Evolutionary conservation across 805 yeast genomes (phyloP), one percentile per base, ranked within the genome.

Genomic region (Starmerella apis): DNA sequence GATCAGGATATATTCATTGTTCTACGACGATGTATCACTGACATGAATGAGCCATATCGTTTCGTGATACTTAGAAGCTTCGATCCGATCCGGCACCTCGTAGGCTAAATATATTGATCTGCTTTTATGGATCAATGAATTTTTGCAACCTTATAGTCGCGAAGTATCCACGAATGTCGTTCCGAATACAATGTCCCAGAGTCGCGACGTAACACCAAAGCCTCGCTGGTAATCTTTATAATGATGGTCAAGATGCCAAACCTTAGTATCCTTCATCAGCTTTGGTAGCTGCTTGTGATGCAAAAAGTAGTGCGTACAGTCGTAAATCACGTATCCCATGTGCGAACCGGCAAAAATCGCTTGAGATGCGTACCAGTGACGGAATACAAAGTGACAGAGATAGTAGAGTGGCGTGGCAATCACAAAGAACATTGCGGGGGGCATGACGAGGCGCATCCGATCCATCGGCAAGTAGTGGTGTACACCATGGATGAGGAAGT

Each of bases 391-490:
- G 62, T 87, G 92, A 16, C 92, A 92, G 48, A 85, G 66, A 57
- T 70, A 77, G 69, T 84, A 85, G 67, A 92, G 76, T 42, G 99
- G 99, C 35, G 73, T 76, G 44, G 86, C 80, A 55, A 92, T 69
- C 2, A 76, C 67, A 14, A 81, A 55, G 56, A 90, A 81, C 63
- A 92, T 70, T 0, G 96, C 74, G 45, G 99, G 99, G 2, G 99
- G 99, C 84, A 92, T 83, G 32, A 92, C 99, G 61, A 92, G 76
- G 65, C 99, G 79, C 65, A 78, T 72, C 53, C 77, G 78, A 70
- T 92, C 99, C 98, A 94, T 92, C 56, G 99, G 99, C 59, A 92
- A 74, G 66, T 85, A 92, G 68, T 92, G 99, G 66, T 92, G 99
- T 46, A 88, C 83, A 50, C 99, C 99, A 61, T 92, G 99, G 57